These are phyloP conservation scores for Sporothrix sp. DNA, from an alignment of 2,329 filamentous ascomycete species.

Conservation along the genomic window DNA sequence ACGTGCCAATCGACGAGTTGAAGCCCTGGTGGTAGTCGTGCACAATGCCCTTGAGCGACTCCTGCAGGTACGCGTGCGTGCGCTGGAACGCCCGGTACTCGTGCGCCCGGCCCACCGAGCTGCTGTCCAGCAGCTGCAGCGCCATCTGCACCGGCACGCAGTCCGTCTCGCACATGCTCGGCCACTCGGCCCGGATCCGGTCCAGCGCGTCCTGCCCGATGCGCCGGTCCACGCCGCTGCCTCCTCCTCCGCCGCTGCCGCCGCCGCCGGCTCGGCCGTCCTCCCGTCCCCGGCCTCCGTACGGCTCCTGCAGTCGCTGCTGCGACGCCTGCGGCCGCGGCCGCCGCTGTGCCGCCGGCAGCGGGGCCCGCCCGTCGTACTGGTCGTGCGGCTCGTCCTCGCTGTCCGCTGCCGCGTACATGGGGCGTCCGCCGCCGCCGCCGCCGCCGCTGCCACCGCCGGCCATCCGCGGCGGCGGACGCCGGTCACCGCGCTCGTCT, in stretches of 20 bases:
- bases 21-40: conserved; percentile 99
- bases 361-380: conserved; percentile 6
- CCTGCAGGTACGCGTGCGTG: conserved; percentile 81
- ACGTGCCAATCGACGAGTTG: conserved; percentile 97
- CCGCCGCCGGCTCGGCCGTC: conserved; percentile 1
- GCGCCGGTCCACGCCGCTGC: conserved; percentile 24
- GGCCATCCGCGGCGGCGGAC: conserved; percentile 17
- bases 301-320: conserved; percentile 19
- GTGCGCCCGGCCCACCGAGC: conserved; percentile 83
- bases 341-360: conserved; percentile 16
- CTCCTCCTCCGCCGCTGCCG: neutral
- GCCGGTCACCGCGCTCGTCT: neutral
- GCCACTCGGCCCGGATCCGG: conserved; percentile 82
- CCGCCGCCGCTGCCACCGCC: conserved; percentile 17
- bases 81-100: conserved; percentile 78
- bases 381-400: conserved; percentile 8
- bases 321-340: conserved; percentile 17
- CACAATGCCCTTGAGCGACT: conserved; percentile 85
- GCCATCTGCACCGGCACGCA: conserved; percentile 90
- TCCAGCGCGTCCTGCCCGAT: conserved; percentile 56
- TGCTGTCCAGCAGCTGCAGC: conserved; percentile 87
- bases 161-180: conserved; percentile 77
- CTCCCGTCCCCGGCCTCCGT: conserved; percentile 9
- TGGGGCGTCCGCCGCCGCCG: conserved; percentile 2
- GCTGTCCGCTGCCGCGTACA: conserved; percentile 8